phyloP scores from a whole-genome alignment of 106 monocot species.

The Hemerocallis citrina region DNA sequence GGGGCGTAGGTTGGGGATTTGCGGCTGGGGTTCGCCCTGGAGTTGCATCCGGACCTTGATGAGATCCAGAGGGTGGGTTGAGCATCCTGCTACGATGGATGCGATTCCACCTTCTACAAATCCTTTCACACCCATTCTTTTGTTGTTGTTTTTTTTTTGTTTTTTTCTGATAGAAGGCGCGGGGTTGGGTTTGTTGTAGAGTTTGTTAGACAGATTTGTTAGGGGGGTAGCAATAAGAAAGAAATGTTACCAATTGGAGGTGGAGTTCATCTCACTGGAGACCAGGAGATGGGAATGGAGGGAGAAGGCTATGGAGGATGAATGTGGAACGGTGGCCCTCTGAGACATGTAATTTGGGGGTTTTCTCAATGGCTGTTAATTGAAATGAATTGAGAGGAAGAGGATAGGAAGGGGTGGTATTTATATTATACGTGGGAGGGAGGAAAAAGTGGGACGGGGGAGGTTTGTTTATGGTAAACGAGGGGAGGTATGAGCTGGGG shows the following conservation, averaged over 20 bases:
- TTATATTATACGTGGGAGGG: conserved; percentile 8
- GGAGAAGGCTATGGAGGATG: conserved; percentile 27
- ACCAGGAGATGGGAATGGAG: conserved; percentile 28
- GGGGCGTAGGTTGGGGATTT: conserved; percentile 10
- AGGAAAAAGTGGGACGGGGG: background rate
- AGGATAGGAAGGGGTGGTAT: background rate
- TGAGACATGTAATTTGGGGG: conserved; percentile 33
- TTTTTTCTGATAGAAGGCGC: no score
- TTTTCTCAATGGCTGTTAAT: background rate
- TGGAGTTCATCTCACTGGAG: conserved; percentile 20
- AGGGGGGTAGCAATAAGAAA: no score
- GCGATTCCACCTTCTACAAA: conserved; percentile 79
- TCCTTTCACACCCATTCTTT: conserved; percentile 50
- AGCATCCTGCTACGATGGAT: conserved; percentile 63
- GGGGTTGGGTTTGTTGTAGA: conserved; percentile 14
- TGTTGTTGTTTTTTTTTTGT: background rate
- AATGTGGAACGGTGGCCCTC: conserved; percentile 22
- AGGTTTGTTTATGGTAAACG: no score
- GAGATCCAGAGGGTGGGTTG: conserved; percentile 75
- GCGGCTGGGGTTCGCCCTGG: conserved; percentile 35
- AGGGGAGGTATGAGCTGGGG: no score
- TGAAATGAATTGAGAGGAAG: background rate
- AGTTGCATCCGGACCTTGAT: conserved; percentile 85
- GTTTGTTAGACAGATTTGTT: no score
- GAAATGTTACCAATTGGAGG: conserved; percentile 3